Conservation (phyloP, 2,329 filamentous ascomycete genomes). For the Cercospora sp. region DNA sequence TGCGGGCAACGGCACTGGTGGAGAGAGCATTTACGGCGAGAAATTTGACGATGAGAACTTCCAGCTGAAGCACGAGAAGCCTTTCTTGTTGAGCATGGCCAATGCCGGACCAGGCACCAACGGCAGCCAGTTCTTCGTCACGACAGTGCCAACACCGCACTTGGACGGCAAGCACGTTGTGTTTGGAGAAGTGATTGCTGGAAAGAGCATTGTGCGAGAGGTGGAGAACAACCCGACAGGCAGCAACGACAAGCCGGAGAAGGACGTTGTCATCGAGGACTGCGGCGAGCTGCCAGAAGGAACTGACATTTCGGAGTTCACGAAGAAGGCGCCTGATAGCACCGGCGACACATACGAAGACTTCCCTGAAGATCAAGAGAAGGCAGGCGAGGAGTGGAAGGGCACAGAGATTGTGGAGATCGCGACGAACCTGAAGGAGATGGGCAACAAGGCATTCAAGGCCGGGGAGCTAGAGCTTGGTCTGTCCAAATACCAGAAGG, state of each 20-base stretch:
- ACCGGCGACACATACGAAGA: conserved; percentile 94
- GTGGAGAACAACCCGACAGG: conserved; percentile 81
- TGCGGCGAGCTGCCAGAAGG: conserved; percentile 80
- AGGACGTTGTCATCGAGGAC: conserved; percentile 72
- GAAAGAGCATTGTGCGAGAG: conserved; percentile 86
- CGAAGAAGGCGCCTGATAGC: conserved; percentile 69
- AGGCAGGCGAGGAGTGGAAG: conserved; percentile 58
- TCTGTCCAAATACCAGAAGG: conserved; percentile 93
- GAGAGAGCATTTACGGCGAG: conserved; percentile 94
- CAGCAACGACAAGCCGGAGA: conserved; percentile 72
- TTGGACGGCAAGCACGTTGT: conserved; percentile 96
- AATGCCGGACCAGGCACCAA: conserved; percentile 95
- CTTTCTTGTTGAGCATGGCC: conserved; percentile 95
- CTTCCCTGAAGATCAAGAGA: conserved; percentile 79
- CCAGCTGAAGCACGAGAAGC: conserved; percentile 82
- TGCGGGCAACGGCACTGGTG: conserved; percentile 87
- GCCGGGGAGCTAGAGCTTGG: conserved; percentile 66
- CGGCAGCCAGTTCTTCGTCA: conserved; percentile 97
- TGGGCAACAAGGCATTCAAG: conserved; percentile 93
- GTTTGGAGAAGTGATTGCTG: conserved; percentile 89
- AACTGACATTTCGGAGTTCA: conserved; percentile 65
- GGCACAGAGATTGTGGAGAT: conserved; percentile 73
- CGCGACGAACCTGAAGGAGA: conserved; percentile 81
- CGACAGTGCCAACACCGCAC: conserved; percentile 91
- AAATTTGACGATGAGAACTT: conserved; percentile 99